phyloP scores from a whole-genome alignment of 2,329 filamentous ascomycete genomes.

The Dothideomycetes sp. region DNA sequence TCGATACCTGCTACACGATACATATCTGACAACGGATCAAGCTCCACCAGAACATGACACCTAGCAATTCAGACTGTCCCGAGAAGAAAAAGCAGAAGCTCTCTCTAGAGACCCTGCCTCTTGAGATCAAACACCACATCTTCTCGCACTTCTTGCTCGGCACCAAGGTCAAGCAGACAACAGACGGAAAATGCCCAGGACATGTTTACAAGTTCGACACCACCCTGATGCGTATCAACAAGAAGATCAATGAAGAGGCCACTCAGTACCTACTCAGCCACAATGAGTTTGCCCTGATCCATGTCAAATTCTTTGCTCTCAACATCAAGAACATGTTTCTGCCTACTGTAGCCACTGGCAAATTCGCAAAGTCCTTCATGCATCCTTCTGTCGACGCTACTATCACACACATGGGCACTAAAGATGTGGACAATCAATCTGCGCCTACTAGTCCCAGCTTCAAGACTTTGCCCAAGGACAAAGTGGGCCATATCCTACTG shows the following conservation, averaged over 20 bases:
- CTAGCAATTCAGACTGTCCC: too few species aligned
- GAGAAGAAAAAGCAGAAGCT: background rate
- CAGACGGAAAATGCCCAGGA: background rate
- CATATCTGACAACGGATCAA: too few species aligned
- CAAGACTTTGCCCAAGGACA: background rate
- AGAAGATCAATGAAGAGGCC: conserved; percentile 1
- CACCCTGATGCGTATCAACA: conserved; percentile 6
- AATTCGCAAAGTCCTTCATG: background rate
- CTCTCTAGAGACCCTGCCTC: conserved; percentile 1
- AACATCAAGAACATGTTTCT: conserved; percentile 2
- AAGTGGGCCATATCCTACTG: background rate
- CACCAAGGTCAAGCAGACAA: conserved; percentile 7
- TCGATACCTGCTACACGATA: too few species aligned
- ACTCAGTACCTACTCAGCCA: background rate
- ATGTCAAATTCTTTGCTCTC: conserved; percentile 1
- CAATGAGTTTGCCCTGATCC: conserved; percentile 2
- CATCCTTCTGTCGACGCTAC: conserved; percentile 1
- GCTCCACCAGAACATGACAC: too few species aligned
- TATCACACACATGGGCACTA: background rate
- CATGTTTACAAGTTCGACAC: conserved; percentile 4
- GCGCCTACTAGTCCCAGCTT: background rate
- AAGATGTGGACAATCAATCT: background rate
- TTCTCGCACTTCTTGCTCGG: conserved; percentile 6
- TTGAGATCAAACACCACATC: conserved; percentile 10
- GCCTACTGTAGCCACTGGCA: conserved; percentile 3